Base-by-base conservation (phyloP, 2,329 filamentous ascomycete genomes). In the Zarea fungicola region DNA sequence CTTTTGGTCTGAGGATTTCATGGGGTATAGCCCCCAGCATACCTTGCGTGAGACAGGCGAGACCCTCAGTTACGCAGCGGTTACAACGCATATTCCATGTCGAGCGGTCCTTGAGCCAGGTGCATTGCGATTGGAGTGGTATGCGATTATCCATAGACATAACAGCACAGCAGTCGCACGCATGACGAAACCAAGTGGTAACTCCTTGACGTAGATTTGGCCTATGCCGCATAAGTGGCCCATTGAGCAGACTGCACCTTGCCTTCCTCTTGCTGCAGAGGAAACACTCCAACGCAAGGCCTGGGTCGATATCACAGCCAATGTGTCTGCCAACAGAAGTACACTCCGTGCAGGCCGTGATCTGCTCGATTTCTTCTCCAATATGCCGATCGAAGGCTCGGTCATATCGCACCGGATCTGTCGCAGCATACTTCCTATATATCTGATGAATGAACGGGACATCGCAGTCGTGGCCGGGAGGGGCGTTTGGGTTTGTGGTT, bases 281-380 rank as follows among this genome's bases (percentile, higher is more conserved):
- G 36, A 50, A 40, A 41, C 60, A 62, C 6, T 39, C 34, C 18
- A 54, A 55, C 1, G 49, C 42, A 18, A 62, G 44, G 11, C 48
- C 49, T 5, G 58, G 43, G 23, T 61, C 59, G 16, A 55, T 55
- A 42, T 62, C 60, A 34, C 60, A 62, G 3, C 36, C 32, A n/a
- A 14, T 14, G 21, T 40, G 8, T 22, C 58, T 29, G 6, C 54
- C 53, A 42, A 58, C 58, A 5, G 18, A 21, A n/a, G 40, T 19
- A 13, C 47, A 48, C 29, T n/a, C n/a, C n/a, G n/a, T n/a, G n/a
- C n/a, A n/a, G n/a, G n/a, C n/a, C n/a, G n/a, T n/a, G n/a, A n/a
- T n/a, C n/a, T n/a, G n/a, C n/a, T n/a, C n/a, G n/a, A n/a, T n/a
- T n/a, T n/a, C n/a, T n/a, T n/a, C n/a, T n/a, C n/a, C n/a, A n/a